Conservation (phyloP, 2,329 filamentous ascomycete species). For the Tolypocladium ophioglossoides region DNA sequence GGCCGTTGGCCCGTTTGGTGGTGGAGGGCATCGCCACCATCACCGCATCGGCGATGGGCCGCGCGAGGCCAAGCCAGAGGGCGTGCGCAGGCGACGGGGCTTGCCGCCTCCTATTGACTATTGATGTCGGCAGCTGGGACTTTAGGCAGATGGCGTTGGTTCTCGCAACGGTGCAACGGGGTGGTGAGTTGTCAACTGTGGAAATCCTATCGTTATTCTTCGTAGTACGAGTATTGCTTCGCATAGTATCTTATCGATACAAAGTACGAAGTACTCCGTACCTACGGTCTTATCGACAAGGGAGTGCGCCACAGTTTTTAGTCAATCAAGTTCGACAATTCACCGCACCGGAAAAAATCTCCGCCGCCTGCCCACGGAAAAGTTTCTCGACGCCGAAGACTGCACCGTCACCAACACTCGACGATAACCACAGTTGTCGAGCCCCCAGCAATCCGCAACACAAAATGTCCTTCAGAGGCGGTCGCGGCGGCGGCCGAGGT, state of each 20-base stretch:
- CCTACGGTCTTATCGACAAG: not conserved
- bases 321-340: not conserved
- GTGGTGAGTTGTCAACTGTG: too few relatives aligned
- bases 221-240: too few relatives aligned
- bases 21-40: not conserved
- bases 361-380: conserved; percentile 3
- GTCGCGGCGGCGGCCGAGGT: conserved; percentile 10
- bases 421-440: not conserved
- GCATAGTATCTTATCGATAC: too few relatives aligned
- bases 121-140: not conserved
- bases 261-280: too few relatives aligned
- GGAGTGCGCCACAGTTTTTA: not conserved
- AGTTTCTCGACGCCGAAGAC: conserved; percentile 3
- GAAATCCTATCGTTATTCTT: too few relatives aligned
- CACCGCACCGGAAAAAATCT: conserved; percentile 1
- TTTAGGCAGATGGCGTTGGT: not conserved
- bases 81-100: not conserved
- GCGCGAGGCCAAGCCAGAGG: not conserved
- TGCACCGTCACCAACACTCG: not conserved
- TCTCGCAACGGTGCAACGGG: not conserved
- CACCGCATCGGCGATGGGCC: not conserved
- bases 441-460: not conserved
- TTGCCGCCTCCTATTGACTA: not conserved
- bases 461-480: conserved; percentile 11
- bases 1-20: not conserved